These are phyloP conservation scores for Thermomucor indicae-seudaticae DNA, from an alignment of 371 early-diverging fungal species.

Conservation along the genomic window DNA sequence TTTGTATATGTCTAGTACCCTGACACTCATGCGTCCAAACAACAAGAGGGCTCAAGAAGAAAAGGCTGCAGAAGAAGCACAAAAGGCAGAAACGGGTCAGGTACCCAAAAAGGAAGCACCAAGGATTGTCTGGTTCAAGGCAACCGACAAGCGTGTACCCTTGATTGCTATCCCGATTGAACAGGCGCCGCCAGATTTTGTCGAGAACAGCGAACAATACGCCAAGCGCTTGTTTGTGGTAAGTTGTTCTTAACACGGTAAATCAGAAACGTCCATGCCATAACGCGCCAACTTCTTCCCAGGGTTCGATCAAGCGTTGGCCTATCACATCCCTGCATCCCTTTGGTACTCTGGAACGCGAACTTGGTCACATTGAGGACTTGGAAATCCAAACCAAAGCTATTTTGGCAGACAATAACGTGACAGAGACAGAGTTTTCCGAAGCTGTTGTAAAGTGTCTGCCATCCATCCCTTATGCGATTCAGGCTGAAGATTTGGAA, in stretches of 20 bases:
- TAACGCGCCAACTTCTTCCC: not conserved
- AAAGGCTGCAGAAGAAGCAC: slow-evolving; percentile 36
- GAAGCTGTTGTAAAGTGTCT: slow-evolving; percentile 60
- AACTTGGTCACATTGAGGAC: slow-evolving; percentile 65
- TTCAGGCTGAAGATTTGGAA: slow-evolving; percentile 57
- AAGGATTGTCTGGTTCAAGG: slow-evolving; percentile 80
- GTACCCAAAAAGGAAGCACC: slow-evolving; percentile 33
- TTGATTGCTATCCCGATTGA: slow-evolving; percentile 72
- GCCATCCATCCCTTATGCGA: slow-evolving; percentile 58
- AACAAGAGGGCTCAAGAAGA: slow-evolving; percentile 53
- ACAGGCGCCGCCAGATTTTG: slow-evolving; percentile 65
- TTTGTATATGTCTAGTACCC: slow-evolving; percentile 25
- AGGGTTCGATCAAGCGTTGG: slow-evolving; percentile 69
- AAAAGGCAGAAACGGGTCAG: slow-evolving; percentile 13
- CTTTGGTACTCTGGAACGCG: slow-evolving; percentile 57
- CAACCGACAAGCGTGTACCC: slow-evolving; percentile 79
- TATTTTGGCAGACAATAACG: slow-evolving; percentile 59
- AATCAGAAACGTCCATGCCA: not conserved
- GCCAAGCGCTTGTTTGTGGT: slow-evolving; percentile 46
- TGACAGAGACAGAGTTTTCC: slow-evolving; percentile 52
- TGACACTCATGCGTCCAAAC: slow-evolving; percentile 55
- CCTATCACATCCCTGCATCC: slow-evolving; percentile 63
- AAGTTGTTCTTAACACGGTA: not conserved
- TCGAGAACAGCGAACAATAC: slow-evolving; percentile 56
- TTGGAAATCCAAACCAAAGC: slow-evolving; percentile 66